Percentiles rank a stretch among this genome's conserved stretches.
phyloP scores from a whole-genome alignment of 2,329 filamentous ascomycete genomes.

The Fusarium sp. region DNA sequence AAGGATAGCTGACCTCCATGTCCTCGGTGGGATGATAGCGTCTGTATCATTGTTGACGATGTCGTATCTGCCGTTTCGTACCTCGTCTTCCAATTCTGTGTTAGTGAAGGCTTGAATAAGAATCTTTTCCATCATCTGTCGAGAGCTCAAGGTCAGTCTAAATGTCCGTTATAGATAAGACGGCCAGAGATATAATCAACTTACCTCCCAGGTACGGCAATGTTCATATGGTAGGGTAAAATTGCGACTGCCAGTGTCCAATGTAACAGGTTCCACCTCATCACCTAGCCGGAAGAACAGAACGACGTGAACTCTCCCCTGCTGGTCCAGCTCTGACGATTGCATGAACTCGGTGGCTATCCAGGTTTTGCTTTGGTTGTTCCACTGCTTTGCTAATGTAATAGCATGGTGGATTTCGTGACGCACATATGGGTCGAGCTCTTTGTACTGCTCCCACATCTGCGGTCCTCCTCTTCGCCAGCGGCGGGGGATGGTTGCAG shows the following conservation, averaged over 20 bases:
- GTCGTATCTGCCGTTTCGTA: not conserved
- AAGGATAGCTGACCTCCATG: not conserved
- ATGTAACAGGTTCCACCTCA: not conserved
- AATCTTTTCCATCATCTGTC: not conserved
- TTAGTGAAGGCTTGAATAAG: not conserved
- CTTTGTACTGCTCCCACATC: constrained; percentile 1
- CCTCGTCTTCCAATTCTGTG: not conserved
- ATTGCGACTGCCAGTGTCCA: not conserved
- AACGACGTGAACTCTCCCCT: not conserved
- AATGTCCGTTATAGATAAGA: not conserved
- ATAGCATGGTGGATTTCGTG: not conserved
- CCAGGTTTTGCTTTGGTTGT: not conserved
- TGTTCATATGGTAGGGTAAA: not conserved
- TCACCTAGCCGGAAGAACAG: not conserved
- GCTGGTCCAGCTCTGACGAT: not conserved
- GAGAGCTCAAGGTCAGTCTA: not conserved
- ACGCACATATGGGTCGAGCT: not conserved
- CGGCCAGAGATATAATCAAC: not conserved
- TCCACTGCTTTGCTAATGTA: not conserved
- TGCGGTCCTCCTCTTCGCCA: not conserved
- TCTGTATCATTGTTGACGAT: not conserved
- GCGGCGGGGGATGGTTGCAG: not conserved
- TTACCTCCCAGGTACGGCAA: not conserved
- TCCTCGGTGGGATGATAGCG: not conserved
- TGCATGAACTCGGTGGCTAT: not conserved